Base-by-base conservation (phyloP, 805 yeast genomes). In the Schwanniomyces occidentalis region DNA sequence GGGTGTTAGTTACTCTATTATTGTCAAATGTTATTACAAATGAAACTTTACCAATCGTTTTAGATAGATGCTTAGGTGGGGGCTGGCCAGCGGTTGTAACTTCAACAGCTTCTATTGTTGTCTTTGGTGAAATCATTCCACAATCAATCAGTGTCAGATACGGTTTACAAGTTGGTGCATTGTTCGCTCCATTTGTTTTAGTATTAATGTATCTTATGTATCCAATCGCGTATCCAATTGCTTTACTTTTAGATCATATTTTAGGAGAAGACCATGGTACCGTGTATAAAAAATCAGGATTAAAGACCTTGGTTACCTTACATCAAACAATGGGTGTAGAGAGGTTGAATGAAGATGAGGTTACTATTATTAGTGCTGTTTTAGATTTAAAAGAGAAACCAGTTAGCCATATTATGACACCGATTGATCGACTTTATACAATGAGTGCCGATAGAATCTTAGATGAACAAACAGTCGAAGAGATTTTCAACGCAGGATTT, bases 251-350 rank as follows among this genome's bases (percentile, higher is more conserved):
- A 45, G 99, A 91, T 61, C 72, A 75, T 51, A 73, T 83, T 23
- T 70, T 91, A 22, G 99, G 99, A 35, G 95, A 91, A 64, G 96
- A 88, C 61, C 98, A 91, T 60, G 98, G 99, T 21, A 89, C 96
- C 2, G 78, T 91, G 25, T 91, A 91, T 66, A 88, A 87, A 57
- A 88, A 87, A 59, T 82, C 88, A 5, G 98, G 98, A 1, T 76
- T 91, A 52, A 91, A 93, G 63, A 87, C 97, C 2, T 73, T 91
- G 48, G 99, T 91, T 34, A 87, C 96, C 3, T 69, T 91, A 48
- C 99, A 91, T 58, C 79, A 84, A 51, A 87, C 95, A 14, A 88
- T 90, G 93, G 97, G 96, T 34, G 95, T 85, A 6, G 98, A 93
- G 60, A 71, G 96, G 40, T 75, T 91, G 45, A 90, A 89, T 56